Conservation (phyloP, 2,329 filamentous ascomycete species). For the Alternaria ethzedia region DNA sequence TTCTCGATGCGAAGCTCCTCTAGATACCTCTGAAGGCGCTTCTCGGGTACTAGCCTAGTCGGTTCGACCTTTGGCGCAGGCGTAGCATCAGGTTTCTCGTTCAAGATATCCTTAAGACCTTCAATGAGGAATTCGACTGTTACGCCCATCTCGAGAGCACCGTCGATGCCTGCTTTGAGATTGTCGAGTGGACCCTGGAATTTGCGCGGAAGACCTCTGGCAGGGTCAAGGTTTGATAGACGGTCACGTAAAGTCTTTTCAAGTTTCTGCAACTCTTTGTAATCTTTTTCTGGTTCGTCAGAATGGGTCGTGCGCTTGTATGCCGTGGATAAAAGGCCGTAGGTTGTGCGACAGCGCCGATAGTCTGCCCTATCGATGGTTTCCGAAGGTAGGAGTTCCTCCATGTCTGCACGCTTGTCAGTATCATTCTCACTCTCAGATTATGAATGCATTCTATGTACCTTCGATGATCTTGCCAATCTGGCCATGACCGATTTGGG, state of each 20-base stretch:
- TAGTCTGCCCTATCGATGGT: conserved; percentile 21
- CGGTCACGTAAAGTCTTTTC: conserved; percentile 22
- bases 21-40: conserved; percentile 14
- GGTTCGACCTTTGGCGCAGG: conserved; percentile 15
- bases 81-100: conserved; percentile 7
- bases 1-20: conserved; percentile 18
- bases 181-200: conserved; percentile 25
- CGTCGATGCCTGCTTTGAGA: conserved; percentile 17
- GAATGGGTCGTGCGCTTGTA: conserved; percentile 18
- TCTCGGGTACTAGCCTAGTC: conserved; percentile 19
- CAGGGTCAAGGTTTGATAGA: conserved; percentile 18
- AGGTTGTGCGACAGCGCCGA: conserved; percentile 22
- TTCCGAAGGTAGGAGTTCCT: conserved; percentile 22
- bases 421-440: neutral
- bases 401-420: conserved; percentile 17
- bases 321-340: conserved; percentile 23
- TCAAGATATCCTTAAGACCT: conserved; percentile 11
- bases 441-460: neutral
- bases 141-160: conserved; percentile 14
- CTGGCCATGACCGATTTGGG: conserved; percentile 16
- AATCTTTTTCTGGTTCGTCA: conserved; percentile 16
- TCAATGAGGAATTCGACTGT: conserved; percentile 14
- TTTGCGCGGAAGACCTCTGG: conserved; percentile 23
- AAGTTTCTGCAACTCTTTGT: conserved; percentile 24
- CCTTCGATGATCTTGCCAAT: conserved; percentile 22